A percentile compares a stretch with the other conserved stretches of the same genome.
Conservation (phyloP, 257 asterid species). For the Euphrasia confusa region DNA sequence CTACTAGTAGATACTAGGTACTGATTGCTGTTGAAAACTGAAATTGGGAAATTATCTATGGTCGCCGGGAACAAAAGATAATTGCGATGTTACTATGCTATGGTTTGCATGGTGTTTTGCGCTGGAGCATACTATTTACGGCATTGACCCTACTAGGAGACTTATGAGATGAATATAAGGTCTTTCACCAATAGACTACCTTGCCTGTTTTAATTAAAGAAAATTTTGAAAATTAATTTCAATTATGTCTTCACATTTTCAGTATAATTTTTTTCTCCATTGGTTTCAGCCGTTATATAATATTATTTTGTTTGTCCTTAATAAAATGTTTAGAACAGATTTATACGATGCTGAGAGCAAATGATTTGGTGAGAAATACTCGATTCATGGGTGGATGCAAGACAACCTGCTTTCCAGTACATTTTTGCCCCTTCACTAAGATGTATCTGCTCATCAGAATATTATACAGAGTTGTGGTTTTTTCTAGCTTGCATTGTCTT, state of each 20-base stretch:
- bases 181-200: not conserved
- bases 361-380: constrained; percentile 21
- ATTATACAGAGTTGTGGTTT: not conserved
- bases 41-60: not conserved
- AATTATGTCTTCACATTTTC: not conserved
- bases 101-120: not conserved
- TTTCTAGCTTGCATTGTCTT: constrained; percentile 2
- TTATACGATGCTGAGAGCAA: constrained; percentile 33
- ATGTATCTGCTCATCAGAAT: constrained; percentile 1
- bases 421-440: not conserved
- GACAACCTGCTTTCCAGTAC: constrained; percentile 9
- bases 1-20: not conserved
- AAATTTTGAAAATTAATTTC: not conserved
- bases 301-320: constrained; percentile 27
- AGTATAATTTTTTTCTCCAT: not conserved
- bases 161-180: not conserved
- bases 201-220: not conserved
- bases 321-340: constrained; percentile 28
- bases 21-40: not conserved
- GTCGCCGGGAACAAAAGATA: not conserved
- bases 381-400: constrained; percentile 19
- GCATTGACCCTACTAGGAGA: constrained; percentile 1
- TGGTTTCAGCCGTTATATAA: not conserved
- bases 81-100: not conserved
- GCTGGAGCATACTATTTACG: not conserved